phyloP scores from a whole-genome alignment of 345 rosid species.

The Eucalyptus sideroxylon region DNA sequence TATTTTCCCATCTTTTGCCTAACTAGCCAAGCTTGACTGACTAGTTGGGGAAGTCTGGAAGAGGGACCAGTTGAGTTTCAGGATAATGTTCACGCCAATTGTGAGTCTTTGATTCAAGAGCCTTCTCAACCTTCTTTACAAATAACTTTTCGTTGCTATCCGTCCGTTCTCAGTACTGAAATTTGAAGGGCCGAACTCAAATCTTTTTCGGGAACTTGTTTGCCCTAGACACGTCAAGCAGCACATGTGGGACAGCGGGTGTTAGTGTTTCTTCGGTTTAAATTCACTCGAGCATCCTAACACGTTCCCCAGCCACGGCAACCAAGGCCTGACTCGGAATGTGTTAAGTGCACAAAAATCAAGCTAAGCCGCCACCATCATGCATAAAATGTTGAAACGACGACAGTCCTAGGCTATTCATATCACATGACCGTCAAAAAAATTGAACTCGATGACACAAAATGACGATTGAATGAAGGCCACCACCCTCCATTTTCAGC shows the following conservation, averaged over 20 bases:
- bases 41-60: background rate
- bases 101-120: background rate
- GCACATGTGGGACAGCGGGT: background rate
- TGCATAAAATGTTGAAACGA: background rate
- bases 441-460: background rate
- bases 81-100: background rate
- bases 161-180: background rate
- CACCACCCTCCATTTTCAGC: background rate
- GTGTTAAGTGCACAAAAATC: background rate
- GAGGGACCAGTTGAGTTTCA: background rate
- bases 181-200: background rate
- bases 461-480: background rate
- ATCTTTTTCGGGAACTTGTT: background rate
- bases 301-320: background rate
- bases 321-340: background rate
- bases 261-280: background rate
- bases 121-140: background rate
- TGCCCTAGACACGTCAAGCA: background rate
- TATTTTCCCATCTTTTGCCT: background rate
- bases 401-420: background rate
- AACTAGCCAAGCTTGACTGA: background rate
- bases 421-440: background rate
- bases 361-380: background rate
- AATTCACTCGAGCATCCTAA: background rate
- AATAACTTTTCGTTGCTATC: background rate